phyloP scores from a whole-genome alignment of 352 stramenopile species.

The Phytophthora colocasiae region DNA sequence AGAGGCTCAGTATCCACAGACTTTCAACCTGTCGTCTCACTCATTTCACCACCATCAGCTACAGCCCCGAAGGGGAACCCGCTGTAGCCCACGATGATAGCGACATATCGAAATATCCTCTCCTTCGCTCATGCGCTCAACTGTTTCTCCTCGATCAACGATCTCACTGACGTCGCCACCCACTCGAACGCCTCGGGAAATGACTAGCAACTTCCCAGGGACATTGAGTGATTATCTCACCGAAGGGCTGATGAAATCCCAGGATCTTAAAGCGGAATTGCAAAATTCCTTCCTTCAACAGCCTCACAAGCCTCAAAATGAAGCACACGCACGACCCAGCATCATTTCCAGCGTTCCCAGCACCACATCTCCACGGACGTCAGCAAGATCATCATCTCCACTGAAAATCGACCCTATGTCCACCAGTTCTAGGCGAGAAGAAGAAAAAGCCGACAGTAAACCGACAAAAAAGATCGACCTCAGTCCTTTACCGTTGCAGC shows the following conservation, averaged over 20 bases:
- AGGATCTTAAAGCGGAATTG: background rate
- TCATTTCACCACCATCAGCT: constrained; percentile 29
- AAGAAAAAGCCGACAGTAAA: constrained; percentile 38
- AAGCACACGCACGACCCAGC: constrained; percentile 15
- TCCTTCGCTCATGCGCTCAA: background rate
- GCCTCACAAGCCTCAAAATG: constrained; percentile 30
- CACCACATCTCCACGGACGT: constrained; percentile 25
- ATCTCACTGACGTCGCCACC: constrained; percentile 20
- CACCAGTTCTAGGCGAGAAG: constrained; percentile 17
- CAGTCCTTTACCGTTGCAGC: constrained; percentile 22
- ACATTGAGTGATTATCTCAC: constrained; percentile 22
- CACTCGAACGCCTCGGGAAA: constrained; percentile 27
- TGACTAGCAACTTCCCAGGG: constrained; percentile 12
- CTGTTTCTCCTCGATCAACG: constrained; percentile 1
- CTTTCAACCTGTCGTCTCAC: constrained; percentile 23
- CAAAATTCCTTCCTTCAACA: constrained; percentile 9
- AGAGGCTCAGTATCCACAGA: constrained; percentile 44
- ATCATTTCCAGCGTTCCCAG: constrained; percentile 3
- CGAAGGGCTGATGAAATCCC: constrained; percentile 3
- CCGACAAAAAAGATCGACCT: constrained; percentile 31
- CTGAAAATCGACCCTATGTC: constrained; percentile 48
- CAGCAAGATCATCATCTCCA: constrained; percentile 30
- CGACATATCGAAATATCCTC: background rate
- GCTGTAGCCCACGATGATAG: constrained; percentile 1
- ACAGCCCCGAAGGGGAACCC: constrained; percentile 10